These are phyloP conservation scores for Miscanthus sacchariflorus DNA, from an alignment of 202 grass and related monocot species.

Conservation along the genomic window DNA sequence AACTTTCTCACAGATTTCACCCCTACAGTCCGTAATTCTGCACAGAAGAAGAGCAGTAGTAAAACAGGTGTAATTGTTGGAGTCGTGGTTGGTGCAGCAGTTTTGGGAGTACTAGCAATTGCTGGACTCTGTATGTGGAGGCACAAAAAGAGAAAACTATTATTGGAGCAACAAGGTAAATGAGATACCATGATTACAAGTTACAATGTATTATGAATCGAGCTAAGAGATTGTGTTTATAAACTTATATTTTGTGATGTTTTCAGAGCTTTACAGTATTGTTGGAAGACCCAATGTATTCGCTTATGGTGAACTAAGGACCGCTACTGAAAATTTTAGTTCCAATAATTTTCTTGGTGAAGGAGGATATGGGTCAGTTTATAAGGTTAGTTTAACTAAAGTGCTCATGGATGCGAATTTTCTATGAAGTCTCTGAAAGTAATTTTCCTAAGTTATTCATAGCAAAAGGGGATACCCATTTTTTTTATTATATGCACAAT, in stretches of 20 bases:
- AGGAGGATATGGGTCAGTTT: conserved; percentile 87
- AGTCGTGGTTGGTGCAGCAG: conserved; percentile 55
- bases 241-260: conserved; percentile 36
- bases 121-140: conserved; percentile 55
- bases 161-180: conserved; percentile 72
- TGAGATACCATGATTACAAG: not conserved
- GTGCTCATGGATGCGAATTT: conserved; percentile 25
- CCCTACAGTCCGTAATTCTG: conserved; percentile 57
- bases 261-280: conserved; percentile 70
- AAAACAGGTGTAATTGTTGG: conserved; percentile 68
- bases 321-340: conserved; percentile 79
- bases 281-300: conserved; percentile 70
- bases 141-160: conserved; percentile 57
- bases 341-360: conserved; percentile 76
- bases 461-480: not conserved
- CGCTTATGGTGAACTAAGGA: conserved; percentile 69
- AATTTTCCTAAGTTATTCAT: not conserved
- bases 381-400: conserved; percentile 62
- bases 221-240: not conserved
- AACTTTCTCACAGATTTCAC: conserved; percentile 69
- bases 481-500: not conserved
- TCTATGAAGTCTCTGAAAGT: not conserved
- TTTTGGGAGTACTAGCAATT: conserved; percentile 60
- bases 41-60: conserved; percentile 49
- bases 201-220: not conserved